Evolutionary conservation across 768 basidiomycete species (phyloP).

Genomic region (Lactarius deliciosus): DNA sequence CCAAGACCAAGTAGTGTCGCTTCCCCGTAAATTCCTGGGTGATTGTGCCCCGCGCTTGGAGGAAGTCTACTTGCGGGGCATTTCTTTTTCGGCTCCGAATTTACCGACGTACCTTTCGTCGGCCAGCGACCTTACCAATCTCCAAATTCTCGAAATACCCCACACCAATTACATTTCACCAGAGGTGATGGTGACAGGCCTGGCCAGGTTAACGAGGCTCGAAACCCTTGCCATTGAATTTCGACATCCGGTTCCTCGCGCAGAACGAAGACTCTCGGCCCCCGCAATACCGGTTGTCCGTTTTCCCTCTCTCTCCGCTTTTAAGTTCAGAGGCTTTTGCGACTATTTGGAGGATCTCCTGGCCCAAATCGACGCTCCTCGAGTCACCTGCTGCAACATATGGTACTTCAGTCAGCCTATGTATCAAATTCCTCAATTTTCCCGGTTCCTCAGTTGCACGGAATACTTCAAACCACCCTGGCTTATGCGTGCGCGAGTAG

Average conservation of each 20-base stretch:
- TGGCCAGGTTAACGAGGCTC: neutral
- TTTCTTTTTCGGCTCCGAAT: neutral
- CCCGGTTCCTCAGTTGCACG: neutral
- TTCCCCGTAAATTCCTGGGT: neutral
- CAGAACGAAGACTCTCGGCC: neutral
- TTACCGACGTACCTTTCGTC: neutral
- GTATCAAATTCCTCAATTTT: neutral
- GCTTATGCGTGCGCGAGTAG: neutral
- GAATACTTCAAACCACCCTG: neutral
- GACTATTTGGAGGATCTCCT: neutral
- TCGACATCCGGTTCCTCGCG: neutral
- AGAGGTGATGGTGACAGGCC: neutral
- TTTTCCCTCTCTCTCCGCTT: neutral
- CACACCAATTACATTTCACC: neutral
- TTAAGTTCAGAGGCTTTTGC: neutral
- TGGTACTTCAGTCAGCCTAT: neutral
- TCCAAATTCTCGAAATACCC: neutral
- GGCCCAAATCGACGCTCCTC: neutral
- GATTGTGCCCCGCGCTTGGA: neutral
- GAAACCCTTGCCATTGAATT: neutral
- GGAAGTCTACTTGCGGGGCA: neutral
- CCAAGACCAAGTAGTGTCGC: neutral
- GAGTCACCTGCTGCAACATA: neutral
- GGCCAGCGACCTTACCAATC: neutral
- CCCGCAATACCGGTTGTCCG: neutral